Conservation (phyloP, 148 eudicot species). For the Nyssa sinensis region DNA sequence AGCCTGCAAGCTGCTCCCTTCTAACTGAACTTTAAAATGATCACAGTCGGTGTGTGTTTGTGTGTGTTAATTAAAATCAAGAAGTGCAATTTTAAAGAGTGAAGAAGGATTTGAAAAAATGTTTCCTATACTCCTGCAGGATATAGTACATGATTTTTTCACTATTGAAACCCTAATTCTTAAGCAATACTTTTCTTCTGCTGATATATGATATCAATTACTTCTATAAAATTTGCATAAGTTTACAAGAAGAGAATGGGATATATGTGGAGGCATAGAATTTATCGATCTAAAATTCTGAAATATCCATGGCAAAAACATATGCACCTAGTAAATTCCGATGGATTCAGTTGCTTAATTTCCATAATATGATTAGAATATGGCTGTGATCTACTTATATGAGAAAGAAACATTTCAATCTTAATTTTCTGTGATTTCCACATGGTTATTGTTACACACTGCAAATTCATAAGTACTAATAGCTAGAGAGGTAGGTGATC, state of each 20-base stretch:
- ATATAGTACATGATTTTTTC: not conserved
- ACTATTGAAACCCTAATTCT: constrained; percentile 3
- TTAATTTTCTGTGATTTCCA: constrained; percentile 1
- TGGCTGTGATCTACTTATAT: not conserved
- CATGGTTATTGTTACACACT: constrained; percentile 10
- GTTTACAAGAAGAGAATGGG: constrained; percentile 2
- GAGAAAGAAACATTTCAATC: not conserved
- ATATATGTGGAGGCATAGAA: not conserved
- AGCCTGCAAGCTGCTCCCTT: too few relatives aligned
- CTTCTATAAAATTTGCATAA: not conserved
- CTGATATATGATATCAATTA: not conserved
- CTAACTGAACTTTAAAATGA: too few relatives aligned
- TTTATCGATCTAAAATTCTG: not conserved
- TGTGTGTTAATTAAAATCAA: too few relatives aligned
- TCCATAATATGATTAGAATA: too few relatives aligned
- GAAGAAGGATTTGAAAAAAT: not conserved
- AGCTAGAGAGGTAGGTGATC: constrained; percentile 7
- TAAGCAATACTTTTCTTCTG: not conserved
- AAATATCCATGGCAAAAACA: not conserved
- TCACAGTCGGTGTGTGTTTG: too few relatives aligned
- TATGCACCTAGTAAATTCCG: not conserved
- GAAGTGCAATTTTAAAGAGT: not conserved
- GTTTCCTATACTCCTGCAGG: not conserved
- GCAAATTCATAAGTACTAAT: constrained; percentile 13
- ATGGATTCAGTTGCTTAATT: not conserved